Evolutionary conservation across 106 monocot species (phyloP).

Genomic region (Chionographis japonica): DNA sequence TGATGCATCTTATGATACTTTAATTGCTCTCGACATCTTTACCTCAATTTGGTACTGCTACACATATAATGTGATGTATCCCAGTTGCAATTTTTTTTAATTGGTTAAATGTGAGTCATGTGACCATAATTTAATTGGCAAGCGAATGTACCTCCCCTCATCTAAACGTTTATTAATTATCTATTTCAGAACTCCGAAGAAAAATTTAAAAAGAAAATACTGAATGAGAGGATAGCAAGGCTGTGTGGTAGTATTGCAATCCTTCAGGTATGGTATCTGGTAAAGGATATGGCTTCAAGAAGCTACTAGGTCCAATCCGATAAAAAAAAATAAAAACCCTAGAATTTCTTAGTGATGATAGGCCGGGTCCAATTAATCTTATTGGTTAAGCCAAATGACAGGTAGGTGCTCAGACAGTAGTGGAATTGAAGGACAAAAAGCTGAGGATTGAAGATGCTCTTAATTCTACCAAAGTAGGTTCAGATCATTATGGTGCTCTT

Average conservation of each 20-base stretch:
- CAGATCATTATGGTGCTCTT: neutral
- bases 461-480: conserved; percentile 73
- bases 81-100: neutral
- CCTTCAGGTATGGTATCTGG: conserved; percentile 45
- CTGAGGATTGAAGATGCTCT: conserved; percentile 91
- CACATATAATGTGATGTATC: too few species aligned
- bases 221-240: conserved; percentile 88
- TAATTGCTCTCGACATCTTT: too few species aligned
- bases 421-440: conserved; percentile 72
- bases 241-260: conserved; percentile 71
- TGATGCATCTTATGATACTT: too few species aligned
- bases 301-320: too few species aligned
- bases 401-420: conserved; percentile 91
- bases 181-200: conserved; percentile 44
- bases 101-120: neutral
- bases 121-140: too few species aligned
- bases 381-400: conserved; percentile 17
- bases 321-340: neutral
- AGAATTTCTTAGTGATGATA: neutral
- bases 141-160: too few species aligned
- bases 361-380: neutral
- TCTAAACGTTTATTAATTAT: neutral
- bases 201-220: conserved; percentile 75
- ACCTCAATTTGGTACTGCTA: too few species aligned
- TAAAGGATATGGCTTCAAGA: neutral